phyloP scores from a whole-genome alignment of 1,139 yeast genomes.

The Blastobotrys illinoisensis region DNA sequence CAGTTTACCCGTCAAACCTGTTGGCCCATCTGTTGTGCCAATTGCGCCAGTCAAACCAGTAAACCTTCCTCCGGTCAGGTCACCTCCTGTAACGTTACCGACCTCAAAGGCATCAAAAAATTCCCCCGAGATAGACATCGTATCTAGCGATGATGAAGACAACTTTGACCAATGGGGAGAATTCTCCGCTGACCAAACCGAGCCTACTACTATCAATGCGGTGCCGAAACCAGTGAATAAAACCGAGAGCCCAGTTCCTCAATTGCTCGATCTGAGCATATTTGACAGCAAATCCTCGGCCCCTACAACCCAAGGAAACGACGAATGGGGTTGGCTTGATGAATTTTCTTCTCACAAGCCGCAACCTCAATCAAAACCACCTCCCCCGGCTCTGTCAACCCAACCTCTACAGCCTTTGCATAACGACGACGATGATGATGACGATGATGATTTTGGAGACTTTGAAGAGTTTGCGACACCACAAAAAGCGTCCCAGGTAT shows the following conservation, averaged over 20 bases:
- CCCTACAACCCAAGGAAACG: background rate
- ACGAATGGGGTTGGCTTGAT: background rate
- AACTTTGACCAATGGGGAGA: background rate
- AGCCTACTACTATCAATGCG: too few relatives aligned
- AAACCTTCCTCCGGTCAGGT: too few relatives aligned
- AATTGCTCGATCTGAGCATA: background rate
- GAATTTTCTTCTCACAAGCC: background rate
- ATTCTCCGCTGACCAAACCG: background rate
- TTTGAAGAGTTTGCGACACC: slow-evolving; percentile 9
- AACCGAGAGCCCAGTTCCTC: background rate
- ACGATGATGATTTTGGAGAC: slow-evolving; percentile 18
- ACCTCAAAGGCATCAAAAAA: background rate
- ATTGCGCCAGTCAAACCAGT: too few relatives aligned
- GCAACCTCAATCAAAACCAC: too few relatives aligned
- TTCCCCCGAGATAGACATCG: background rate
- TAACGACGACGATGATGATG: slow-evolving; percentile 12
- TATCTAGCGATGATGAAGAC: background rate
- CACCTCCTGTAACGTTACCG: too few relatives aligned
- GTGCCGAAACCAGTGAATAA: background rate
- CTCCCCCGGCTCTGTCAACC: background rate
- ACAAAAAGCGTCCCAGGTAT: background rate
- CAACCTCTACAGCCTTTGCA: background rate
- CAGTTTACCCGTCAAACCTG: too few relatives aligned
- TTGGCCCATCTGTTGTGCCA: too few relatives aligned
- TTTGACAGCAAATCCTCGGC: background rate